phyloP scores from a whole-genome alignment of 1,284 basidiomycete species.

The Kwoniella shivajii region DNA sequence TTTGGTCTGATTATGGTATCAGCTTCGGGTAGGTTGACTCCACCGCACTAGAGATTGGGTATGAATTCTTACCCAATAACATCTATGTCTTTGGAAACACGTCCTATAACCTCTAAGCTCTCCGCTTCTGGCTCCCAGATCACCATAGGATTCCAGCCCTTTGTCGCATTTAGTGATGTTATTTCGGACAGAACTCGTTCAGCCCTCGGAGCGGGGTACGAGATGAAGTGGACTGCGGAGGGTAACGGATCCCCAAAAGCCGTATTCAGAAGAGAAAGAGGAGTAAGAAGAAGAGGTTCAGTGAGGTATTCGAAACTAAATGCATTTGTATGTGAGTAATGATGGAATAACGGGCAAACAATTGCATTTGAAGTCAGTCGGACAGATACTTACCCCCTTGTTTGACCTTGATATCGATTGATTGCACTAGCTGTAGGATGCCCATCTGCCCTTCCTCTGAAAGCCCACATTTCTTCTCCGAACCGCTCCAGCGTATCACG shows the following conservation, averaged over 20 bases:
- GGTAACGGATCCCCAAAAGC: conserved; percentile 23
- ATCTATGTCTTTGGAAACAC: conserved; percentile 30
- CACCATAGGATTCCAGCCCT: conserved; percentile 29
- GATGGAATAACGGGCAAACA: too few species aligned
- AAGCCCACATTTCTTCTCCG: conserved; percentile 47
- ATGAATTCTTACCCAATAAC: conserved; percentile 31
- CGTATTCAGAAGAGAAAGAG: conserved; percentile 25
- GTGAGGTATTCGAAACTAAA: conserved; percentile 46
- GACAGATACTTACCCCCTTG: conserved; percentile 35
- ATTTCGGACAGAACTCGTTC: conserved; percentile 27
- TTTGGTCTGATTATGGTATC: conserved; percentile 39
- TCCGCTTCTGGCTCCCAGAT: conserved; percentile 49
- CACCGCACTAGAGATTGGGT: neutral
- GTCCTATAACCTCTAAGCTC: conserved; percentile 24
- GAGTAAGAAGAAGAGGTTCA: conserved; percentile 29
- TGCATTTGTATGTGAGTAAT: neutral
- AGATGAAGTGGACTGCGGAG: conserved; percentile 39
- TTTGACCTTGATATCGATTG: conserved; percentile 42
- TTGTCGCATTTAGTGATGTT: conserved; percentile 10
- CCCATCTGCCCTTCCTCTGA: conserved; percentile 36
- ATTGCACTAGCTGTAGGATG: conserved; percentile 39
- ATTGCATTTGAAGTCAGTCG: neutral
- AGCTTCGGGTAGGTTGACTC: neutral
- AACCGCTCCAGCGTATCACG: conserved; percentile 26
- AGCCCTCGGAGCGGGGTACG: conserved; percentile 28